phyloP scores from a whole-genome alignment of 176 grass and related monocot genomes.

The Chrysopogon serrulatus region DNA sequence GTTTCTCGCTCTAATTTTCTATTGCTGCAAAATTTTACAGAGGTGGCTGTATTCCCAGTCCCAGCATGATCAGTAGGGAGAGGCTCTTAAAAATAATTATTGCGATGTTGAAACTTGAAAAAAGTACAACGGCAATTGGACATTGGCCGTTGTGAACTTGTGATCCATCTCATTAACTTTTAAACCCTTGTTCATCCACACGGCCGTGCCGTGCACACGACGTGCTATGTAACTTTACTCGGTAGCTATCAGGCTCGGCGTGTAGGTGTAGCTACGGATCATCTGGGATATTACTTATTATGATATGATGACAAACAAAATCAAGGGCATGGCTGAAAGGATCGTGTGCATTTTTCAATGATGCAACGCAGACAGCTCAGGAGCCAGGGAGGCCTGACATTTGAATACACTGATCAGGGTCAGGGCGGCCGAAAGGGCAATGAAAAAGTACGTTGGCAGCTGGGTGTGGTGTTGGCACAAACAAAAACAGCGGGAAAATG shows the following conservation, averaged over 20 bases:
- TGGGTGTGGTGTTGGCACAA: background rate
- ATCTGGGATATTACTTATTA: background rate
- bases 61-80: too few relatives aligned
- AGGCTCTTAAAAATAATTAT: background rate
- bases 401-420: conserved; percentile 9
- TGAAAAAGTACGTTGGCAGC: background rate
- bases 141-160: too few relatives aligned
- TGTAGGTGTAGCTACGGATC: background rate
- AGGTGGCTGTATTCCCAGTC: too few relatives aligned
- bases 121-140: background rate
- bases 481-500: background rate
- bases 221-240: background rate
- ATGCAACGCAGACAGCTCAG: conserved; percentile 11
- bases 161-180: background rate
- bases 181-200: background rate
- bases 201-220: background rate
- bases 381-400: background rate
- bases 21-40: too few relatives aligned
- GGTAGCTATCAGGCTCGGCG: background rate
- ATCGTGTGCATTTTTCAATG: background rate
- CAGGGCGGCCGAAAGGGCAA: background rate
- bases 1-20: too few relatives aligned
- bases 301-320: background rate
- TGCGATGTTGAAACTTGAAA: background rate
- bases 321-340: background rate